Conservation (phyloP, 164 flowering plant genomes). For the Taxillus chinensis region DNA sequence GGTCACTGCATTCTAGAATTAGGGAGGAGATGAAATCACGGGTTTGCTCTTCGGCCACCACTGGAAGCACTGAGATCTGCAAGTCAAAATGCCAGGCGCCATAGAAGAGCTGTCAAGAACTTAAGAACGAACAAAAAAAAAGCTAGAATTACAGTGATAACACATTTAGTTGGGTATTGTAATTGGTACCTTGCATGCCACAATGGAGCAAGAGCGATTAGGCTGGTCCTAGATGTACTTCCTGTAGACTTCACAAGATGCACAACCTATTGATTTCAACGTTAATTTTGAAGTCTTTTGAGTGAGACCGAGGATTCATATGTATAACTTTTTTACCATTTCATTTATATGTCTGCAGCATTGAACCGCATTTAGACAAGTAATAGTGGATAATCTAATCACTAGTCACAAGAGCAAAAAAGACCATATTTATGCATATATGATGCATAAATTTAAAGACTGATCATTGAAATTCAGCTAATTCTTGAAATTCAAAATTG, state of each 20-base stretch:
- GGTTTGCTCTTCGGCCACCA: conserved; percentile 11
- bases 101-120: not conserved
- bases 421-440: no score
- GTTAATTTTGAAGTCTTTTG: conserved; percentile 27
- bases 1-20: conserved; percentile 4
- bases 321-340: conserved; percentile 64
- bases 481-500: no score
- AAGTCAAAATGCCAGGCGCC: not conserved
- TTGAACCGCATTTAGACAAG: not conserved
- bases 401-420: not conserved
- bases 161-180: no score
- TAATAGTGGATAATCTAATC: not conserved
- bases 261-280: conserved; percentile 32
- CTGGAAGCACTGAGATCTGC: conserved; percentile 11
- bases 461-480: no score
- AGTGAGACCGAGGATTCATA: conserved; percentile 54
- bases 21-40: not conserved
- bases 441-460: no score
- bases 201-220: conserved; percentile 60
- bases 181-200: conserved; percentile 62
- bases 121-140: no score
- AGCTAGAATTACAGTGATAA: not conserved
- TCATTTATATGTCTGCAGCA: conserved; percentile 47
- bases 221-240: conserved; percentile 46
- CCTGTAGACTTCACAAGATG: conserved; percentile 45